Base-by-base conservation (phyloP, 768 basidiomycete species). In the Xerocomus spinulosus region DNA sequence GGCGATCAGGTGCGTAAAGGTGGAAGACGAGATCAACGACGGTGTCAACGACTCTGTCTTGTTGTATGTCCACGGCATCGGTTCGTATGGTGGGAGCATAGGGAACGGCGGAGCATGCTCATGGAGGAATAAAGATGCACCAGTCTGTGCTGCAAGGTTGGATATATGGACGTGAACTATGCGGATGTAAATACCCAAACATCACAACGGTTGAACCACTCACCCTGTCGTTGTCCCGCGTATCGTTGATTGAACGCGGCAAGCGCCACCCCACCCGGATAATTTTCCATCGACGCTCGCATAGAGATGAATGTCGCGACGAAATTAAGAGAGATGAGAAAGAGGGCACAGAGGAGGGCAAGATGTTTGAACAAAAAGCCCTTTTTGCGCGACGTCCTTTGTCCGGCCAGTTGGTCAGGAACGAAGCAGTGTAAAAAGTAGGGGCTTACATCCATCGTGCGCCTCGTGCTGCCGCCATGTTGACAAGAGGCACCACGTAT, bases 101-200 rank as follows among this genome's bases (percentile, higher is more conserved):
- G n/a, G n/a, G n/a, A 43, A 70, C 62, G 91, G 86, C 1, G 77
- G 73, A 0, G 83, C 67, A 46, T 85, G 71, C 18, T 78, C 73
- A 33, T 90, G 87, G 18, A 82, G 80, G 73, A 97, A 96, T 44
- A 93, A 81, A 0, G 91, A 87, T 3, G 91, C 88, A 3, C 96
- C 95, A 0, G 86, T 92, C 66, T 95, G 93, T 2, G 90, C 84
- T 1, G 89, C 87, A 36, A 92, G 78, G 53, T 94, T 88, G 42
- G 81, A 83, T 36, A 96, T 81, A 59, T 94, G 87, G 4, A 95
- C 78, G 48, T 84, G 80, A 30, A 81, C 78, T 69, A 65, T 56
- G 6, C 55, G 21, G 37, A 14, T 21, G 49, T 42, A 43, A 50
- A 35, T n/a, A 33, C n/a, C 13, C 24, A 14, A 24, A 8, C 7